These are phyloP conservation scores for Prunus campanulata DNA, from an alignment of 306 rosid species.

Conservation along the genomic window DNA sequence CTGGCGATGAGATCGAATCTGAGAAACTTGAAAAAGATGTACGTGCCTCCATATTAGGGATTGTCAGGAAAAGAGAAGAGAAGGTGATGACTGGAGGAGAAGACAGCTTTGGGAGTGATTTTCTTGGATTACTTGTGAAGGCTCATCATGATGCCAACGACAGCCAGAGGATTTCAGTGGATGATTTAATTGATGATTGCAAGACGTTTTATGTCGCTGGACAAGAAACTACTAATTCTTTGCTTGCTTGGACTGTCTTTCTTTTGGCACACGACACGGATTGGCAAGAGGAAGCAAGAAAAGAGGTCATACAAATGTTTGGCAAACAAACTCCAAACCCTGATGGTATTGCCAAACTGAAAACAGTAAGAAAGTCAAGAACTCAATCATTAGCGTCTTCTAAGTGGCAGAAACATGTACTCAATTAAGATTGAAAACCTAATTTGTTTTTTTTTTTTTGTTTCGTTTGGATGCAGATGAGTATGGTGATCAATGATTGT, in stretches of 20 bases:
- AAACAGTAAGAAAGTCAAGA: not conserved
- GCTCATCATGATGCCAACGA: not conserved
- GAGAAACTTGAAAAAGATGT: not conserved
- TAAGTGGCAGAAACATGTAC: not conserved
- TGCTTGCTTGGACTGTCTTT: not conserved
- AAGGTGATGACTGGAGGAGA: not conserved
- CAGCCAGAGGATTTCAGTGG: not conserved
- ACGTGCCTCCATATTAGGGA: not conserved
- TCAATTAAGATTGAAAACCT: not conserved
- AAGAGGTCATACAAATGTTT: not conserved
- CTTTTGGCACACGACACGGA: not conserved
- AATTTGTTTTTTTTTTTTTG: not conserved
- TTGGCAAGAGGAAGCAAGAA: not conserved
- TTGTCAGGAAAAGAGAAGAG: not conserved
- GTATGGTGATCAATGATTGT: not conserved
- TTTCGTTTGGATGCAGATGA: not conserved
- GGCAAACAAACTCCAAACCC: not conserved
- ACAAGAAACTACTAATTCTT: not conserved
- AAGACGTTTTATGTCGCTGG: not conserved
- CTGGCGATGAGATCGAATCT: not conserved
- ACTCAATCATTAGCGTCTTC: not conserved
- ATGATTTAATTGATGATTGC: not conserved
- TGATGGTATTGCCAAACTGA: not conserved
- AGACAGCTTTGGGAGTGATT: not conserved
- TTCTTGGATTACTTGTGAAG: not conserved